Conservation (phyloP, 371 early-diverging fungal species). For the Paraphysoderma sedebokerense region DNA sequence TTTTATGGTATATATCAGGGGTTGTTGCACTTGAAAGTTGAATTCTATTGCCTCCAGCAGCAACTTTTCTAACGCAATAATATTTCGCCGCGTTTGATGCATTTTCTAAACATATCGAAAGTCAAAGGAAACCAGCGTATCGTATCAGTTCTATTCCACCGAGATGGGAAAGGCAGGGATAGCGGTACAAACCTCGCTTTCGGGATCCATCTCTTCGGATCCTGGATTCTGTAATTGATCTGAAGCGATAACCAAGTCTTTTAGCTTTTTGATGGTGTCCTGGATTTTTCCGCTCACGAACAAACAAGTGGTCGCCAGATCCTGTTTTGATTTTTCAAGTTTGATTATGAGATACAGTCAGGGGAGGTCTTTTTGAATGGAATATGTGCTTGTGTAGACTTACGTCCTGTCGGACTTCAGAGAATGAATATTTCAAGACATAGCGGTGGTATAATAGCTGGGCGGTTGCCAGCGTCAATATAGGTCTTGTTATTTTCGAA, state of each 20-base stretch:
- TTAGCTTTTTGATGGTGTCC: constrained; percentile 53
- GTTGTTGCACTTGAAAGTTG: constrained; percentile 39
- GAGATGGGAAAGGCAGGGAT: background rate
- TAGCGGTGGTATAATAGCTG: too few relatives aligned
- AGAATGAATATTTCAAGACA: too few relatives aligned
- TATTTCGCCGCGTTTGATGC: constrained; percentile 33
- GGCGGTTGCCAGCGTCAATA: too few relatives aligned
- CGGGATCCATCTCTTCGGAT: constrained; percentile 34
- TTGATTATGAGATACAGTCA: too few relatives aligned
- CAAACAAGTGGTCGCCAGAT: constrained; percentile 39
- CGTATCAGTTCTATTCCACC: background rate
- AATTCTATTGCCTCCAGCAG: constrained; percentile 42
- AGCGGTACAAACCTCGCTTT: constrained; percentile 13
- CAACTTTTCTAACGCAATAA: constrained; percentile 36
- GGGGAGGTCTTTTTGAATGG: too few relatives aligned
- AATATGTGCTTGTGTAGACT: too few relatives aligned
- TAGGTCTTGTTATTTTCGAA: too few relatives aligned
- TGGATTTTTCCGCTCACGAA: constrained; percentile 62
- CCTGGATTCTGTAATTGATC: constrained; percentile 35
- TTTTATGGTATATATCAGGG: constrained; percentile 37
- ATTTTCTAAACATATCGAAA: constrained; percentile 9
- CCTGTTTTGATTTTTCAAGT: too few relatives aligned
- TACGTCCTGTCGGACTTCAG: too few relatives aligned
- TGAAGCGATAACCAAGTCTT: constrained; percentile 47
- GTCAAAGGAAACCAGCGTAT: constrained; percentile 11